A percentile compares a stretch with the other conserved stretches of the same genome.
These are phyloP conservation scores for Salvia rosmarinus DNA, from an alignment of 257 asterid species.

Conservation along the genomic window DNA sequence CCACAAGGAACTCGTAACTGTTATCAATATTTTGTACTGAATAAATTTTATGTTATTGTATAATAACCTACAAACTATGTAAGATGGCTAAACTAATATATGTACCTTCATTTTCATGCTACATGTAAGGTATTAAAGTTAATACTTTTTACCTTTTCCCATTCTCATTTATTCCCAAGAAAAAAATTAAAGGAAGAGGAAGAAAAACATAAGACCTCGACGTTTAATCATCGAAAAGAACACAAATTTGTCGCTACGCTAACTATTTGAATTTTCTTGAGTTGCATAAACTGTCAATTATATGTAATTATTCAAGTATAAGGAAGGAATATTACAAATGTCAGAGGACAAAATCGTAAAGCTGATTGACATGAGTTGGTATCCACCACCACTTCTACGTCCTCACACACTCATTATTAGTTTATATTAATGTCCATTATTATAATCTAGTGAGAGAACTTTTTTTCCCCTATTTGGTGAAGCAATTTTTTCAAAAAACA, in stretches of 20 bases:
- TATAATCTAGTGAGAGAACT: too few species aligned
- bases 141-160: too few species aligned
- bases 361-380: not conserved
- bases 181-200: not conserved
- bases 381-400: not conserved
- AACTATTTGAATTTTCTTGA: not conserved
- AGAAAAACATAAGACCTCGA: not conserved
- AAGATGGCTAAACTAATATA: too few species aligned
- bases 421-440: too few species aligned
- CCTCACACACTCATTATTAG: not conserved
- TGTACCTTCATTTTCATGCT: too few species aligned
- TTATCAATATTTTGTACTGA: too few species aligned
- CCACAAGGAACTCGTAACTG: too few species aligned
- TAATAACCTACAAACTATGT: too few species aligned
- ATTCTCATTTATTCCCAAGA: not conserved
- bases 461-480: not conserved
- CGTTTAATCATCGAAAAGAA: not conserved
- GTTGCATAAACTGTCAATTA: constrained; percentile 23
- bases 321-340: constrained; percentile 11
- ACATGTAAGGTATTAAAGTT: too few species aligned
- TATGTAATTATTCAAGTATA: not conserved
- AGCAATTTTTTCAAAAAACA: not conserved
- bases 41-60: too few species aligned
- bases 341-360: not conserved
- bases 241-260: constrained; percentile 4